Evolutionary conservation across 495 filamentous ascomycete species (phyloP).

Genomic region (Elaphomyces granulatus): DNA sequence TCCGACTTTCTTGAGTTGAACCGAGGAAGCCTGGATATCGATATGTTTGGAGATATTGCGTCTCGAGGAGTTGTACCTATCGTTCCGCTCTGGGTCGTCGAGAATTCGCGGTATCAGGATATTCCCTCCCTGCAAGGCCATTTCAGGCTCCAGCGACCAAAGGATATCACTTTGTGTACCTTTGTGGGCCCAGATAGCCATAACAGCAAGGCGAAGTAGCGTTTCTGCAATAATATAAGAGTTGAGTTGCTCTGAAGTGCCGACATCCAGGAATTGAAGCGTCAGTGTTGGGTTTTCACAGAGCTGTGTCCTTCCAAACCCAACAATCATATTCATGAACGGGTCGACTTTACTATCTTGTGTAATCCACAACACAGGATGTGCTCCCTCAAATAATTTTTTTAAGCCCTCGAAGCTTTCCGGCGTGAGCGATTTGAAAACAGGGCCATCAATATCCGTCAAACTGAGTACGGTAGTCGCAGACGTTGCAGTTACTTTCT

Average conservation of each 20-base stretch:
- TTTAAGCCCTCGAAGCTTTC: conserved; percentile 6
- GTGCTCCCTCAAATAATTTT: conserved; percentile 13
- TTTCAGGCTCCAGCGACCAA: conserved; percentile 20
- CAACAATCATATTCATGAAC: conserved; percentile 20
- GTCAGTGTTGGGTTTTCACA: conserved; percentile 13
- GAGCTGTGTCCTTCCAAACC: conserved; percentile 15
- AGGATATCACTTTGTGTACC: conserved; percentile 7
- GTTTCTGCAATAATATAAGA: not conserved
- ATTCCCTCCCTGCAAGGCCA: conserved; percentile 11
- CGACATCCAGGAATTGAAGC: conserved; percentile 17
- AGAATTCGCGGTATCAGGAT: conserved; percentile 20
- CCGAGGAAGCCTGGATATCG: not conserved
- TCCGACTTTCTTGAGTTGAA: not conserved
- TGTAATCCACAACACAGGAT: conserved; percentile 26
- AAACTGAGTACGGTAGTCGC: conserved; percentile 19
- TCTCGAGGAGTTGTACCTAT: conserved; percentile 25
- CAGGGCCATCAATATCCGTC: conserved; percentile 26
- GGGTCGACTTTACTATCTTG: conserved; percentile 14
- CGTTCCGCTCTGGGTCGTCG: conserved; percentile 13
- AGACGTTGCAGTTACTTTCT: not conserved
- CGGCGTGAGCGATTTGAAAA: conserved; percentile 26
- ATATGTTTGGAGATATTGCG: conserved; percentile 10
- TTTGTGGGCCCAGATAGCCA: not conserved
- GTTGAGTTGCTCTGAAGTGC: not conserved
- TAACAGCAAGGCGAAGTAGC: not conserved